phyloP scores from a whole-genome alignment of 2,329 filamentous ascomycete genomes.

The Monosporascus ibericus region DNA sequence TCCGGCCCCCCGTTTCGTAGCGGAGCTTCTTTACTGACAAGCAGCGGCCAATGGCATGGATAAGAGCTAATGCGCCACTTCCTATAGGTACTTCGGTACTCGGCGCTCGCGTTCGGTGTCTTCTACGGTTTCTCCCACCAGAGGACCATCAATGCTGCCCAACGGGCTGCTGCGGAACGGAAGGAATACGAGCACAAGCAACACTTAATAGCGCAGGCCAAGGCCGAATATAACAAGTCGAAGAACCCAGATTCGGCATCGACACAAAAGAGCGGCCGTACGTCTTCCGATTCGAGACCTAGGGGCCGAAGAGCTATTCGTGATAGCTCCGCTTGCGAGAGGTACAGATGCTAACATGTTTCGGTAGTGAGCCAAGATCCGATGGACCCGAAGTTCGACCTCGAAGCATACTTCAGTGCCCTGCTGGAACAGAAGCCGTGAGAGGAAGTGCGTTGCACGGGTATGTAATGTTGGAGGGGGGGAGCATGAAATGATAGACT shows the following conservation, averaged over 20 bases:
- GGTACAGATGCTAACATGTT: slow-evolving; percentile 9
- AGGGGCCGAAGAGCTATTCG: neutral
- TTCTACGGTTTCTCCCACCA: slow-evolving; percentile 97
- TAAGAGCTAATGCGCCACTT: slow-evolving; percentile 7
- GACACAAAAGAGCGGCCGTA: slow-evolving; percentile 28
- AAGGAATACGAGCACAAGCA: slow-evolving; percentile 88
- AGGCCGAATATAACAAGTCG: slow-evolving; percentile 76
- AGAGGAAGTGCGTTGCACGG: slow-evolving; percentile 13
- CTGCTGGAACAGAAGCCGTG: slow-evolving; percentile 50
- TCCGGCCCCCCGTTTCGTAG: neutral
- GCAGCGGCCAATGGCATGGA: neutral
- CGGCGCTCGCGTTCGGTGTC: slow-evolving; percentile 82
- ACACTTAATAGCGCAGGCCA: slow-evolving; percentile 86
- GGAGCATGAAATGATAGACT: slow-evolving; percentile 23
- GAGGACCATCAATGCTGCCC: slow-evolving; percentile 65
- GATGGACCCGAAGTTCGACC: slow-evolving; percentile 83
- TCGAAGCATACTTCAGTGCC: slow-evolving; percentile 74
- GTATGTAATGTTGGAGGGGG: slow-evolving; percentile 16
- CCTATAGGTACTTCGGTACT: slow-evolving; percentile 88
- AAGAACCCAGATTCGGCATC: slow-evolving; percentile 49
- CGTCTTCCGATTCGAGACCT: slow-evolving; percentile 17
- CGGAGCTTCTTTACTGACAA: neutral
- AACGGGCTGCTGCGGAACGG: slow-evolving; percentile 65
- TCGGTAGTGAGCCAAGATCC: slow-evolving; percentile 66
- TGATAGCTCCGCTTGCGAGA: neutral